Base-by-base conservation (phyloP, 192 early-diverging fungal genomes). In the Coemansia sp. region DNA sequence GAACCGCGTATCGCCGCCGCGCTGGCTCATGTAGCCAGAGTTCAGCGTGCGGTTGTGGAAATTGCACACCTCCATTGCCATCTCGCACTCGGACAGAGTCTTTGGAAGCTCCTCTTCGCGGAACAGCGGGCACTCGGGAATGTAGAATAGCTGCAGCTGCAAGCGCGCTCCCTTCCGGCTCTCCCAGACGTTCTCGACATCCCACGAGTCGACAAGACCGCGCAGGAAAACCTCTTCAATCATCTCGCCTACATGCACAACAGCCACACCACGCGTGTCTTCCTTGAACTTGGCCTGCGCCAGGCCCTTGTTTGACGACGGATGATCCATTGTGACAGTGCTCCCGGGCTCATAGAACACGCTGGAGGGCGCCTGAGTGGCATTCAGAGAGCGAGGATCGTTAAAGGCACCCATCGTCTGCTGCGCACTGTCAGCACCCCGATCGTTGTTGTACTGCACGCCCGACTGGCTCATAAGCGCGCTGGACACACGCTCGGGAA, bases 31-130 rank as follows among this genome's bases (percentile, higher is more conserved):
- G 27, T 56, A 79, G 13, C 78, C 78, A 5, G 68, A 67, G 60
- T 60, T 71, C 32, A 71, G 64, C 23, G 69, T 79, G 38, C 63
- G 59, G 62, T 70, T 75, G 47, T 79, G 78, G 72, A 74, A 79
- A 27, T 50, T 62, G 28, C 67, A 70, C 22, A 72, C 65, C 52
- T 75, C 78, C 60, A 79, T 75, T 15, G 72, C 67, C 55, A 67
- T 72, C 51, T 68, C 58, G 57, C 72, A 76, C 37, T 79, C 72
- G 10, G 60, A 60, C 33, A 79, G 60, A 4, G 72, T 79, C 35
- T 47, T 53, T 10, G 72, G 72, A 46, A 79, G 44, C 62, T 68
- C 72, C 34, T 76, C 72, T 27, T 71, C 72, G 36, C 60, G 68
- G 55, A 79, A 69, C 41, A 74, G 55, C 30, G 68, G 78, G 29